Evolutionary conservation across 768 basidiomycete genomes (phyloP).

Genomic region (Aureoboletus auriporus): DNA sequence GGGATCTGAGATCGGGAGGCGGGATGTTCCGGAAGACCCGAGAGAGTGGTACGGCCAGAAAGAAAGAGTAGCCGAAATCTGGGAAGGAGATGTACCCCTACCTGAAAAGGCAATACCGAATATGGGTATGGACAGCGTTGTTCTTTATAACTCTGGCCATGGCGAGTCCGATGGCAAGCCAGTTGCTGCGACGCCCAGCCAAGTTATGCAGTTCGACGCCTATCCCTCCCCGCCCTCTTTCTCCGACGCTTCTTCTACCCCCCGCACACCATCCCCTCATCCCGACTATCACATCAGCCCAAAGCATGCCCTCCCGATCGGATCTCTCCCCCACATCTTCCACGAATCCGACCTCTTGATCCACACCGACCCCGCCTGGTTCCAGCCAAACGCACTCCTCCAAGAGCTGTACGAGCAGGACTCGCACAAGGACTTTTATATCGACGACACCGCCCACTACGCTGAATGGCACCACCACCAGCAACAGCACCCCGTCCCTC

Average conservation of each 20-base stretch:
- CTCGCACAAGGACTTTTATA: slow-evolving; percentile 39
- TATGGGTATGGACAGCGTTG: slow-evolving; percentile 24
- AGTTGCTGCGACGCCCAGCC: neutral
- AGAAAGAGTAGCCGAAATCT: slow-evolving; percentile 38
- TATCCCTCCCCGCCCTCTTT: slow-evolving; percentile 50
- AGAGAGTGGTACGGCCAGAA: slow-evolving; percentile 31
- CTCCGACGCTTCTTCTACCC: slow-evolving; percentile 63
- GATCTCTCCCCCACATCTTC: slow-evolving; percentile 51
- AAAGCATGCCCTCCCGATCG: slow-evolving; percentile 37
- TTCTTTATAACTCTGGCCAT: slow-evolving; percentile 31
- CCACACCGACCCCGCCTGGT: slow-evolving; percentile 37
- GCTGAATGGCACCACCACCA: slow-evolving; percentile 35
- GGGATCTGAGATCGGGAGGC: slow-evolving; percentile 29
- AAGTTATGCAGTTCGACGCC: slow-evolving; percentile 52
- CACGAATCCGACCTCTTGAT: slow-evolving; percentile 36
- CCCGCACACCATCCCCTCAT: slow-evolving; percentile 70
- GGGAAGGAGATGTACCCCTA: slow-evolving; percentile 30
- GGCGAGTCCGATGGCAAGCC: slow-evolving; percentile 7
- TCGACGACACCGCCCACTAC: slow-evolving; percentile 34
- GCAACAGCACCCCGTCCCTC: slow-evolving; percentile 35
- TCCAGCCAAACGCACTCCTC: slow-evolving; percentile 46
- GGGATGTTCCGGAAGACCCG: slow-evolving; percentile 31
- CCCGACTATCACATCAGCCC: slow-evolving; percentile 33
- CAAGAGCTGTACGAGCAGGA: slow-evolving; percentile 63
- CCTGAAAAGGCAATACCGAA: slow-evolving; percentile 22